These are phyloP conservation scores for Fonsecaea monophora DNA, from an alignment of 2,329 filamentous ascomycete species.

Conservation along the genomic window DNA sequence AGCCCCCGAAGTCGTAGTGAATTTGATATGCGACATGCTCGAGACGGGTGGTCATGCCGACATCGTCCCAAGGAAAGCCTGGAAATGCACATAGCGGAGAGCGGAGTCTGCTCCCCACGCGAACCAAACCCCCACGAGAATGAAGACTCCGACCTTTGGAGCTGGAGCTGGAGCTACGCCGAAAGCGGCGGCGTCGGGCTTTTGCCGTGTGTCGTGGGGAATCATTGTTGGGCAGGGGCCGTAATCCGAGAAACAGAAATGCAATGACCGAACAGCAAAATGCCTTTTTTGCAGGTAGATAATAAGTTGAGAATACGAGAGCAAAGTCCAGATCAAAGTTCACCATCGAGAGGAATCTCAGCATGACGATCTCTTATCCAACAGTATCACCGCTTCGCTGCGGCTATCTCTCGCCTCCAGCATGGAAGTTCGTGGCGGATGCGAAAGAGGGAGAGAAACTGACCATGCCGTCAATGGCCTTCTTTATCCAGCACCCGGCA, in stretches of 20 bases:
- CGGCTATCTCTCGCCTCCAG: conserved; percentile 23
- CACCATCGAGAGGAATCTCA: neutral
- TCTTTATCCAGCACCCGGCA: conserved; percentile 41
- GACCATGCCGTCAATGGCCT: conserved; percentile 43
- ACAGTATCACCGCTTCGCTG: conserved; percentile 23
- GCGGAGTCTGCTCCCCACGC: conserved; percentile 5
- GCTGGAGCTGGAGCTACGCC: neutral
- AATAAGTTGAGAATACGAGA: conserved; percentile 3
- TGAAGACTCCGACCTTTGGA: neutral
- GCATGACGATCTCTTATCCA: conserved; percentile 19
- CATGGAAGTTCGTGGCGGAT: conserved; percentile 21
- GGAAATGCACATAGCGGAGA: neutral
- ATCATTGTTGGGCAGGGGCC: neutral
- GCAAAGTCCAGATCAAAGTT: neutral
- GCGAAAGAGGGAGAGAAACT: conserved; percentile 22
- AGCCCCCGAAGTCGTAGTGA: neutral
- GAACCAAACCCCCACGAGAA: conserved; percentile 11
- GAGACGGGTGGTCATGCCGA: neutral
- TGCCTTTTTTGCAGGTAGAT: neutral
- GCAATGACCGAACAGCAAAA: neutral
- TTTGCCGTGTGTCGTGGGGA: conserved; percentile 5
- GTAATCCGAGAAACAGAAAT: neutral
- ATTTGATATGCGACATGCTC: neutral
- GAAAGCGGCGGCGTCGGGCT: conserved; percentile 10
- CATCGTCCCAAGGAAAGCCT: neutral